These are phyloP conservation scores for Furculomyces boomerangus DNA, from an alignment of 371 early-diverging fungal species.

Conservation along the genomic window DNA sequence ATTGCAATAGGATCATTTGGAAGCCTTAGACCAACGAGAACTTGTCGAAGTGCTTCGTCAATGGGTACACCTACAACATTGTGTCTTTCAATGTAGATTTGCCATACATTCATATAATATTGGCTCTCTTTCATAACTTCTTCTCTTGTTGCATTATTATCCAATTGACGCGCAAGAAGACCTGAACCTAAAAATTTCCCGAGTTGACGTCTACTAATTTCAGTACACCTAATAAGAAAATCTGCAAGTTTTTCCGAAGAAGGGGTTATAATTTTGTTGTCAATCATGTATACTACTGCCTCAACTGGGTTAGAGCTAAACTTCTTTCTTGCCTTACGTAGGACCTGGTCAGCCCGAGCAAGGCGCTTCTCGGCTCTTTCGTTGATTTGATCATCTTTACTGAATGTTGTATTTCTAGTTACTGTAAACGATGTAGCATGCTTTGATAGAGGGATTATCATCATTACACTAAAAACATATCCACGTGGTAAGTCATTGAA, in stretches of 20 bases:
- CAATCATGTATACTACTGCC: conserved; percentile 48
- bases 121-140: conserved; percentile 21
- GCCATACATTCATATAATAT: conserved; percentile 34
- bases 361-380: conserved; percentile 11
- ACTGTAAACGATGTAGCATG: conserved; percentile 8
- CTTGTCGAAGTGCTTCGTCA: conserved; percentile 63
- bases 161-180: conserved; percentile 18
- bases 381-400: conserved; percentile 14
- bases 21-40: conserved; percentile 51
- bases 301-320: conserved; percentile 50
- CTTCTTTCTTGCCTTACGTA: conserved; percentile 26
- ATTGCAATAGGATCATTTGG: conserved; percentile 53
- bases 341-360: conserved; percentile 14
- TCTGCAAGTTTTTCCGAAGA: conserved; percentile 57
- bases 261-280: conserved; percentile 43
- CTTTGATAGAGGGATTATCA: conserved; percentile 15
- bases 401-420: conserved; percentile 16
- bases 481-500: conserved; percentile 3
- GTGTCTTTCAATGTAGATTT: conserved; percentile 57
- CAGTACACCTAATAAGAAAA: conserved; percentile 64
- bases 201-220: conserved; percentile 52
- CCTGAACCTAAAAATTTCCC: conserved; percentile 47
- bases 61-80: conserved; percentile 44
- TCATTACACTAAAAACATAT: conserved; percentile 12
- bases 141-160: conserved; percentile 18